phyloP scores from a whole-genome alignment of 2,329 filamentous ascomycete genomes.

The Penicillium sp. region DNA sequence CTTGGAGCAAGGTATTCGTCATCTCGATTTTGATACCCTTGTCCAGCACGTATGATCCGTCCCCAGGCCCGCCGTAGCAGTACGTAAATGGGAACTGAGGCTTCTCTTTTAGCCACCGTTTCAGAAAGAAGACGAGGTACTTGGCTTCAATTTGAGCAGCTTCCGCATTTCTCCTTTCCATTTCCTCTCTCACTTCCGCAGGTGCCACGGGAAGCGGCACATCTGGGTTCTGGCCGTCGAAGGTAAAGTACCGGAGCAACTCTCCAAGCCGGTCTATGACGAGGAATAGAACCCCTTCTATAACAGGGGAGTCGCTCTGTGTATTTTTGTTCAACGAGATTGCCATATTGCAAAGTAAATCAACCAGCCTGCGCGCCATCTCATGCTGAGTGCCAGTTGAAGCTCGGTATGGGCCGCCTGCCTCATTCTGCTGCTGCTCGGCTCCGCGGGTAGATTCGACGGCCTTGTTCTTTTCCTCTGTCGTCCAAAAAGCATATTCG shows the following conservation, averaged over 20 bases:
- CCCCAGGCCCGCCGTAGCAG: too few species aligned
- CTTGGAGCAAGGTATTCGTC: constrained; percentile 41
- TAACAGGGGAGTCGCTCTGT: constrained; percentile 32
- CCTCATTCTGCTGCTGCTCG: constrained; percentile 7
- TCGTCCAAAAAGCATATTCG: constrained; percentile 25
- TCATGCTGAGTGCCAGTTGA: neutral
- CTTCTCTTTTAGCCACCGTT: constrained; percentile 27
- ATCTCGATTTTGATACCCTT: neutral
- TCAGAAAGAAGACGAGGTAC: constrained; percentile 39
- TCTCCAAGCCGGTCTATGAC: constrained; percentile 43
- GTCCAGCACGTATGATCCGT: too few species aligned
- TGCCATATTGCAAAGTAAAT: constrained; percentile 34
- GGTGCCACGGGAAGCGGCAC: constrained; percentile 37
- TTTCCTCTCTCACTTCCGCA: constrained; percentile 22
- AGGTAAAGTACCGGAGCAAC: constrained; percentile 42
- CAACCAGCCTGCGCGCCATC: constrained; percentile 13
- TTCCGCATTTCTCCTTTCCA: constrained; percentile 18
- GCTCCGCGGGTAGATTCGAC: neutral
- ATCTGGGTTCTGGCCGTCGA: constrained; percentile 34
- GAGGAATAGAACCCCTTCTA: constrained; percentile 46
- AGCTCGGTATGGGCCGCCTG: neutral
- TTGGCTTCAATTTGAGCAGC: constrained; percentile 37
- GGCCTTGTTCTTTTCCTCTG: neutral
- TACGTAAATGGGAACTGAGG: neutral
- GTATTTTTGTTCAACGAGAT: constrained; percentile 29